Percentiles rank a stretch among this genome's conserved stretches.
Evolutionary conservation across 495 filamentous ascomycete species (phyloP).

Genomic region (Penicillium arizonense): DNA sequence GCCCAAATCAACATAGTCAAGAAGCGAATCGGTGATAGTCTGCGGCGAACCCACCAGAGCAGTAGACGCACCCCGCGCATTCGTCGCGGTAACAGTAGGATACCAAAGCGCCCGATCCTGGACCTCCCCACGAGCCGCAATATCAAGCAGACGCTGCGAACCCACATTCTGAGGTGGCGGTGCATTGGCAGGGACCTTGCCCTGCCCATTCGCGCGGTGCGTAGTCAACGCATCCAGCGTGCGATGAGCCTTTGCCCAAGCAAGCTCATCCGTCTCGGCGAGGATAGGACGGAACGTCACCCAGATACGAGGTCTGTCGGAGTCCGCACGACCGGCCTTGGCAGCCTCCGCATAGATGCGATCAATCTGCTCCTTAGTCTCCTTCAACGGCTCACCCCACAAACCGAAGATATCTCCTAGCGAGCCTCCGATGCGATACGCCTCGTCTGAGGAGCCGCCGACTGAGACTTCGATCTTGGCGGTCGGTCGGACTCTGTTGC

Average conservation of each 20-base stretch:
- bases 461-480: constrained; percentile 51
- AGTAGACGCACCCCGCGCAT: constrained; percentile 54
- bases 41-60: constrained; percentile 49
- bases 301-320: constrained; percentile 51
- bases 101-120: constrained; percentile 57
- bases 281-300: constrained; percentile 55
- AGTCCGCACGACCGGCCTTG: constrained; percentile 34
- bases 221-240: constrained; percentile 41
- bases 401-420: constrained; percentile 56
- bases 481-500: constrained; percentile 45
- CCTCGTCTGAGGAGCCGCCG: constrained; percentile 51
- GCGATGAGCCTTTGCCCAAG: constrained; percentile 51
- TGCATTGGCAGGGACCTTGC: constrained; percentile 26
- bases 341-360: constrained; percentile 50
- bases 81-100: constrained; percentile 53
- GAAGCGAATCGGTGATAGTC: constrained; percentile 48
- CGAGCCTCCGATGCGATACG: constrained; percentile 51
- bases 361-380: constrained; percentile 55
- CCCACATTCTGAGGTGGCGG: constrained; percentile 50
- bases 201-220: constrained; percentile 29
- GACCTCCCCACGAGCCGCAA: constrained; percentile 50
- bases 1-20: constrained; percentile 54
- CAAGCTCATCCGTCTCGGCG: constrained; percentile 54
- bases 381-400: constrained; percentile 56
- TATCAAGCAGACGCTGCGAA: constrained; percentile 51